Evolutionary conservation across 2,329 filamentous ascomycete species (phyloP).

Genomic region (Trichoderma sp.): DNA sequence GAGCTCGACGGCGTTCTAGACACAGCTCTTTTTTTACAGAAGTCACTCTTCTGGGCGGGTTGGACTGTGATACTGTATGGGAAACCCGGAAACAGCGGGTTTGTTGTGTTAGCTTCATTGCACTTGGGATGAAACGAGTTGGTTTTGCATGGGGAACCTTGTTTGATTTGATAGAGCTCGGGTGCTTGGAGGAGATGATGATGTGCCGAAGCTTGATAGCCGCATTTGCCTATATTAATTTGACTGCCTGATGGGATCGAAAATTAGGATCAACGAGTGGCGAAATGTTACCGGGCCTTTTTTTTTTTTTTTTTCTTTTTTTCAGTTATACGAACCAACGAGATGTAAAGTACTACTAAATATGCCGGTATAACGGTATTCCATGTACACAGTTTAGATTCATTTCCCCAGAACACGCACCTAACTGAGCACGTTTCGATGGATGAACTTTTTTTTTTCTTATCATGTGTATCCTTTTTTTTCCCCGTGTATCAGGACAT

Average conservation of each 20-base stretch:
- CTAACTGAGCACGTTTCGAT: no score
- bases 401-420: not conserved
- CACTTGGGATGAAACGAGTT: not conserved
- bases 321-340: no score
- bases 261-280: not conserved
- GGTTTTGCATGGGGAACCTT: not conserved
- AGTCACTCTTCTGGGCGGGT: not conserved
- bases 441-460: no score
- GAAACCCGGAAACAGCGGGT: not conserved
- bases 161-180: not conserved
- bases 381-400: not conserved
- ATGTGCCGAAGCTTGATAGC: not conserved
- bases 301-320: no score
- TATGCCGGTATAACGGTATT: no score
- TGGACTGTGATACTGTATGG: constrained; percentile 12
- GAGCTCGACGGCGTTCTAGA: not conserved
- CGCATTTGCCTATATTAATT: not conserved
- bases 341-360: no score
- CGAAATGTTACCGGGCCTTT: not conserved
- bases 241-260: no score
- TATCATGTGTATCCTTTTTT: not conserved
- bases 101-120: not conserved
- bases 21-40: not conserved
- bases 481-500: not conserved
- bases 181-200: not conserved